phyloP scores from a whole-genome alignment of 2,329 filamentous ascomycete species.

The Aphanocladium album region DNA sequence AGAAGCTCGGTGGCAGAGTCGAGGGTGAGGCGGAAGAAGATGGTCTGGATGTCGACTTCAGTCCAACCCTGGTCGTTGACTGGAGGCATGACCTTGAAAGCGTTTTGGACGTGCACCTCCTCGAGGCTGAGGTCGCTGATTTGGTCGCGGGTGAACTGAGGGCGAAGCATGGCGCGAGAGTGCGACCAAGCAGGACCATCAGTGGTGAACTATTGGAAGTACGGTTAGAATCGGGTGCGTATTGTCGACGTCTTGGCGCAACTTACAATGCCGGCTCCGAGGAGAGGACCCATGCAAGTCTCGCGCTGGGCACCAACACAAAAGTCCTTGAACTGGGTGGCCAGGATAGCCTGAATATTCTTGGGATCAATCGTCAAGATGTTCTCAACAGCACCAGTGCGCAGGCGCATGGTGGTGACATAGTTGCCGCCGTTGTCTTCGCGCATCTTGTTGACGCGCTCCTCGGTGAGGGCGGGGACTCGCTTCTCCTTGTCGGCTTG shows the following conservation, averaged over 20 bases:
- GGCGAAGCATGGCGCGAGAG: conserved; percentile 34
- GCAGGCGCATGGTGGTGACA: conserved; percentile 13
- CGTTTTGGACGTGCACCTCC: conserved; percentile 31
- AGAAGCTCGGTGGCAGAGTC: conserved; percentile 52
- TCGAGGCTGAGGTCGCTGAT: conserved; percentile 39
- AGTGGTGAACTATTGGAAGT: conserved; percentile 25
- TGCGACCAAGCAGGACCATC: conserved; percentile 33
- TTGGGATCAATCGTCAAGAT: conserved; percentile 23
- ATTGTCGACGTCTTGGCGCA: too few species aligned
- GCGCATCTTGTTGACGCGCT: conserved; percentile 12
- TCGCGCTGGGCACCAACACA: conserved; percentile 22
- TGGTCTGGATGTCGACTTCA: conserved; percentile 38
- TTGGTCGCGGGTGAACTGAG: conserved; percentile 38
- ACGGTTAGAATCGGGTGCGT: not conserved
- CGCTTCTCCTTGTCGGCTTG: conserved; percentile 17
- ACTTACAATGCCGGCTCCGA: conserved; percentile 37
- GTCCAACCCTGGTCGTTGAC: conserved; percentile 31
- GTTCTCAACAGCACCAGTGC: conserved; percentile 1
- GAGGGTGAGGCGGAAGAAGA: conserved; percentile 46
- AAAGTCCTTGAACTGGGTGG: conserved; percentile 24
- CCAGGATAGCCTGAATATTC: conserved; percentile 26
- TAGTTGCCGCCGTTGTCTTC: conserved; percentile 18
- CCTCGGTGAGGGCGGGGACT: conserved; percentile 16
- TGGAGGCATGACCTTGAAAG: conserved; percentile 21
- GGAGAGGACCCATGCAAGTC: conserved; percentile 29